phyloP scores from a whole-genome alignment of 257 asterid species.

The Fraxinus excelsior region DNA sequence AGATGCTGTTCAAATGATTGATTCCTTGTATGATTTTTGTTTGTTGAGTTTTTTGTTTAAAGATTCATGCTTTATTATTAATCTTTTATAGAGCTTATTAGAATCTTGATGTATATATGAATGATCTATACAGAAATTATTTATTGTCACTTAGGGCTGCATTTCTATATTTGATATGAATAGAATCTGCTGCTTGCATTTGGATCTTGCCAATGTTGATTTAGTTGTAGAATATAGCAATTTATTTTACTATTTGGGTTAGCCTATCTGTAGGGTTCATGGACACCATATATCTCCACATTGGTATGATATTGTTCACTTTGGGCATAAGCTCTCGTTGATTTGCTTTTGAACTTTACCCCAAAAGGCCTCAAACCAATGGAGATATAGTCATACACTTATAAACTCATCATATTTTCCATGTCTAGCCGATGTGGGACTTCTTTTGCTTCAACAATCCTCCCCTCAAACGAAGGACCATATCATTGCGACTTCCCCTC shows the following conservation, averaged over 20 bases:
- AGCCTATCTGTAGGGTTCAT: too few relatives aligned
- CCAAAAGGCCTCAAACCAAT: too few relatives aligned
- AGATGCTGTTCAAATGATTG: slow-evolving; percentile 8
- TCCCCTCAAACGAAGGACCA: too few relatives aligned
- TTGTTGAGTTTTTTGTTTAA: neutral
- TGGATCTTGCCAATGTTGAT: neutral
- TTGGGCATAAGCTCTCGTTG: too few relatives aligned
- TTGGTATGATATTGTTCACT: too few relatives aligned
- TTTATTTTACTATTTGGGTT: neutral
- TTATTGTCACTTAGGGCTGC: neutral
- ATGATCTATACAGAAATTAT: neutral
- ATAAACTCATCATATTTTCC: too few relatives aligned
- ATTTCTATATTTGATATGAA: neutral
- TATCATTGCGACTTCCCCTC: too few relatives aligned
- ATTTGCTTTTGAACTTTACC: too few relatives aligned
- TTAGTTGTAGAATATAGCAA: neutral
- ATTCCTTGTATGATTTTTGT: neutral
- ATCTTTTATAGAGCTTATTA: neutral
- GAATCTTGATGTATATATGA: neutral
- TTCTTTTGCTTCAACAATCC: too few relatives aligned
- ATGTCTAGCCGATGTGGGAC: too few relatives aligned
- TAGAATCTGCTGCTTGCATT: neutral
- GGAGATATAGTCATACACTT: too few relatives aligned
- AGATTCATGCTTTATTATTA: slow-evolving; percentile 6
- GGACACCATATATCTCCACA: too few relatives aligned